A percentile compares a stretch with the other conserved stretches of the same genome.
phyloP scores from a whole-genome alignment of 495 filamentous ascomycete species.

The Lasiosphaeris hirsuta region DNA sequence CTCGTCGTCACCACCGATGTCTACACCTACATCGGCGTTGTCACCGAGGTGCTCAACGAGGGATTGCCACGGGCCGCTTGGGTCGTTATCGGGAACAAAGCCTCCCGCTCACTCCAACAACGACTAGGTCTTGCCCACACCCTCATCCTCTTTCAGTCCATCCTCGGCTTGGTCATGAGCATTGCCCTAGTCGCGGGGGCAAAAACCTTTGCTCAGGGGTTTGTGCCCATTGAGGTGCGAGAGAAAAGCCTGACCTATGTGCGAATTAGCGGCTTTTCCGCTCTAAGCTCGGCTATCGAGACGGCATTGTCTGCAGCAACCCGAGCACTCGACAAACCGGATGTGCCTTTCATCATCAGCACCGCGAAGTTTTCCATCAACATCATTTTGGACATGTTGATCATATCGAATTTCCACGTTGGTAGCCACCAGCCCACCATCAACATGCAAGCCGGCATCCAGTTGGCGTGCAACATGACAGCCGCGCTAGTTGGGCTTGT shows the following conservation, averaged over 20 bases:
- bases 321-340: slow-evolving; percentile 66
- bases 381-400: slow-evolving; percentile 66
- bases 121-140: slow-evolving; percentile 62
- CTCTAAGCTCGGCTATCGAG: slow-evolving; percentile 61
- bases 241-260: slow-evolving; percentile 60
- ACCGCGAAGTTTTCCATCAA: slow-evolving; percentile 60
- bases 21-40: slow-evolving; percentile 56
- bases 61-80: slow-evolving; percentile 67
- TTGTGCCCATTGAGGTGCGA: slow-evolving; percentile 60
- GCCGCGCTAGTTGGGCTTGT: slow-evolving; percentile 55
- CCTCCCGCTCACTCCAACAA: slow-evolving; percentile 47
- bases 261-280: slow-evolving; percentile 59
- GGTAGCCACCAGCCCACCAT: slow-evolving; percentile 51
- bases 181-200: slow-evolving; percentile 58
- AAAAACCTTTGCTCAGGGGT: slow-evolving; percentile 52
- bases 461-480: slow-evolving; percentile 57
- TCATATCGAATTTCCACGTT: slow-evolving; percentile 67
- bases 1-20: slow-evolving; percentile 66
- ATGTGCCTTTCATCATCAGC: slow-evolving; percentile 69
- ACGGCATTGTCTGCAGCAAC: slow-evolving; percentile 60
- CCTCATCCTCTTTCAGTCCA: slow-evolving; percentile 56
- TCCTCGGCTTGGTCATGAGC: slow-evolving; percentile 58
- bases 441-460: slow-evolving; percentile 61
- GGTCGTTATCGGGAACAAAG: slow-evolving; percentile 65
- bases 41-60: slow-evolving; percentile 70